phyloP scores from a whole-genome alignment of 805 yeast species.

The Kluyveromyces aestuarii region DNA sequence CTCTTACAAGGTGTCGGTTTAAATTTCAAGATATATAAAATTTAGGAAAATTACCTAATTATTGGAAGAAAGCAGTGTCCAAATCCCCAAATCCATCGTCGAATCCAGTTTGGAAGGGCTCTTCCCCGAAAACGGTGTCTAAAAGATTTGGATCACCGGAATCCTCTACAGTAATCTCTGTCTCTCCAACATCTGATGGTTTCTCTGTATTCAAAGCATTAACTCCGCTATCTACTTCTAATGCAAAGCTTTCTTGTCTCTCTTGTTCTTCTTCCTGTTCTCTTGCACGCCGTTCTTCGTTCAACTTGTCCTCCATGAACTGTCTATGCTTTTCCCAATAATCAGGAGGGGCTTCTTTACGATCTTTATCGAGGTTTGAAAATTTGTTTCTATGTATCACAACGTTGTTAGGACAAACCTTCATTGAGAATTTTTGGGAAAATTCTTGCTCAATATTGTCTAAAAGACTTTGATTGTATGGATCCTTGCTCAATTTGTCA shows the following conservation, averaged over 20 bases:
- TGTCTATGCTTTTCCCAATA: constrained; percentile 22
- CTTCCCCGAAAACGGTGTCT: constrained; percentile 18
- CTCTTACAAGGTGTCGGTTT: not conserved
- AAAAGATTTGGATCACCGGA: constrained; percentile 12
- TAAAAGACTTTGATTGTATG: not conserved
- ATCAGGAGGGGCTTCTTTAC: constrained; percentile 22
- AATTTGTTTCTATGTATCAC: constrained; percentile 15
- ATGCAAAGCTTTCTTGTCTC: constrained; percentile 9
- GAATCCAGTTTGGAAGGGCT: constrained; percentile 24
- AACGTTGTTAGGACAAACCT: constrained; percentile 12
- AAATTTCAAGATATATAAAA: too few species aligned
- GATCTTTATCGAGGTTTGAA: constrained; percentile 11
- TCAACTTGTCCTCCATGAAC: constrained; percentile 3
- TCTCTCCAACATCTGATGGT: constrained; percentile 10
- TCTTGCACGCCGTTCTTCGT: constrained; percentile 5
- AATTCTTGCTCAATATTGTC: constrained; percentile 9
- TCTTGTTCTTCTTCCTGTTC: constrained; percentile 9
- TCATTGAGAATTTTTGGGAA: constrained; percentile 6
- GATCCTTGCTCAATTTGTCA: not conserved
- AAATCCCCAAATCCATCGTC: constrained; percentile 29
- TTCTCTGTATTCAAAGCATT: constrained; percentile 8
- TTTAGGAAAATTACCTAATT: not conserved
- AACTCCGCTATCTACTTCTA: constrained; percentile 8
- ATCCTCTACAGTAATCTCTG: constrained; percentile 5
- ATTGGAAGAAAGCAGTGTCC: constrained; percentile 28